Percentiles rank a stretch among this genome's conserved stretches.
These are phyloP conservation scores for Alliaria petiolata DNA, from an alignment of 345 rosid genomes.

Conservation along the genomic window DNA sequence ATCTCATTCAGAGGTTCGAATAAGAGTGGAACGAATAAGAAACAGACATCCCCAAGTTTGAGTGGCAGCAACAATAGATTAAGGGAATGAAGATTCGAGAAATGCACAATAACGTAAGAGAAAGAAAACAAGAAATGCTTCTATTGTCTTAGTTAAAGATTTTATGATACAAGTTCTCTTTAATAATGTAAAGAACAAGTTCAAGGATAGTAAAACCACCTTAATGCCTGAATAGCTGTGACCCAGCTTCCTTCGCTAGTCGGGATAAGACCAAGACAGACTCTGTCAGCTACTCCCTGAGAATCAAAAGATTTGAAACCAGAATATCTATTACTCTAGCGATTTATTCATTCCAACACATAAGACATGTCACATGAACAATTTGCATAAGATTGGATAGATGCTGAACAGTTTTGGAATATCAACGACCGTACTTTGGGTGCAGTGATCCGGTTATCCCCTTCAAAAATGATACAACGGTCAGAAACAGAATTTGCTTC, in stretches of 20 bases:
- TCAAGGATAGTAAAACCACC: conserved; percentile 39
- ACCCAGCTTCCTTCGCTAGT: conserved; percentile 87
- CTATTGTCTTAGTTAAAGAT: too few species aligned
- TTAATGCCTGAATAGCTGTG: conserved; percentile 80
- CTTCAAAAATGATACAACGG: conserved; percentile 77
- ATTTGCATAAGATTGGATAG: neutral
- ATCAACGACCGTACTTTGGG: conserved; percentile 54
- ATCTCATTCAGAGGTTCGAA: too few species aligned
- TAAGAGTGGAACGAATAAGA: too few species aligned
- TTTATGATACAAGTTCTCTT: neutral
- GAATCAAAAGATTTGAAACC: conserved; percentile 19
- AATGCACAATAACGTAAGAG: neutral
- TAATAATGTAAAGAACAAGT: neutral
- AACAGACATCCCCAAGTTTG: too few species aligned
- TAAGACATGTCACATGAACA: neutral
- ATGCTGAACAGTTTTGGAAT: neutral
- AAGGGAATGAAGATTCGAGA: neutral
- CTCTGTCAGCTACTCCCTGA: conserved; percentile 88
- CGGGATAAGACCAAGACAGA: conserved; percentile 90
- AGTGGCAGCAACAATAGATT: too few species aligned
- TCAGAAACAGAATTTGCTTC: conserved; percentile 68
- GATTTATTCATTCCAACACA: neutral
- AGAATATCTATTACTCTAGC: neutral
- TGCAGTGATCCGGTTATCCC: conserved; percentile 71
- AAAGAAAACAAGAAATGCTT: too few species aligned